These are phyloP conservation scores for Sordariomycetes sp. DNA, from an alignment of 2,329 filamentous ascomycete genomes.

Conservation along the genomic window DNA sequence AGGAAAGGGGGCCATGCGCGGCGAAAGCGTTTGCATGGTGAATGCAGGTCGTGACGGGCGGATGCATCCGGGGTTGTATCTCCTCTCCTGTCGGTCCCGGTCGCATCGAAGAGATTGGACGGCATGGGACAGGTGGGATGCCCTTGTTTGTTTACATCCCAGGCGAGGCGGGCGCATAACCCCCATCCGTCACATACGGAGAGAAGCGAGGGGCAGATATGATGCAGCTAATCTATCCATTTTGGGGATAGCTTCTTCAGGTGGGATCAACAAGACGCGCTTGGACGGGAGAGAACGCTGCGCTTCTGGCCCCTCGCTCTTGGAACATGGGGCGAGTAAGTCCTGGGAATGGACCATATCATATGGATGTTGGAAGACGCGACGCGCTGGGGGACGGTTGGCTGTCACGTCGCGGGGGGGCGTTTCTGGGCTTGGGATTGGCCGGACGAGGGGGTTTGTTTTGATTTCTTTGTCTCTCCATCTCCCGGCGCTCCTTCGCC, in stretches of 20 bases:
- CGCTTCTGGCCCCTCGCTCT: too few species aligned
- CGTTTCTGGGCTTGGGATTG: neutral
- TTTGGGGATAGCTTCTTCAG: neutral
- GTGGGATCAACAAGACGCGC: neutral
- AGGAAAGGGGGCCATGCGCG: too few species aligned
- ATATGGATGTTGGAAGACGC: too few species aligned
- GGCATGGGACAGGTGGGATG: neutral
- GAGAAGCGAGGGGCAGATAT: neutral
- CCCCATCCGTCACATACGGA: neutral
- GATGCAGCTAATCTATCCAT: conserved; percentile 1
- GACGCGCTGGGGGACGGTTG: neutral
- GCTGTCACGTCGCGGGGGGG: neutral
- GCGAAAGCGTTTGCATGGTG: neutral
- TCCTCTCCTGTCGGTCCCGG: neutral
- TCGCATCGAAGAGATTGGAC: too few species aligned
- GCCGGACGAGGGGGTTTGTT: neutral
- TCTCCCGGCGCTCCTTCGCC: too few species aligned
- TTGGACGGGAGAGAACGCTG: too few species aligned
- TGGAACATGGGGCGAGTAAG: too few species aligned
- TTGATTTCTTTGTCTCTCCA: neutral
- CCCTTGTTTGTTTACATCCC: neutral
- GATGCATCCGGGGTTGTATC: neutral
- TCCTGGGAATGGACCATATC: too few species aligned
- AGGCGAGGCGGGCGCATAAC: neutral
- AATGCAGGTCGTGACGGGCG: neutral